Evolutionary conservation across 108 stramenopile genomes (phyloP), one percentile per base, ranked within the genome.

Genomic region (Craspedostauros australis): DNA sequence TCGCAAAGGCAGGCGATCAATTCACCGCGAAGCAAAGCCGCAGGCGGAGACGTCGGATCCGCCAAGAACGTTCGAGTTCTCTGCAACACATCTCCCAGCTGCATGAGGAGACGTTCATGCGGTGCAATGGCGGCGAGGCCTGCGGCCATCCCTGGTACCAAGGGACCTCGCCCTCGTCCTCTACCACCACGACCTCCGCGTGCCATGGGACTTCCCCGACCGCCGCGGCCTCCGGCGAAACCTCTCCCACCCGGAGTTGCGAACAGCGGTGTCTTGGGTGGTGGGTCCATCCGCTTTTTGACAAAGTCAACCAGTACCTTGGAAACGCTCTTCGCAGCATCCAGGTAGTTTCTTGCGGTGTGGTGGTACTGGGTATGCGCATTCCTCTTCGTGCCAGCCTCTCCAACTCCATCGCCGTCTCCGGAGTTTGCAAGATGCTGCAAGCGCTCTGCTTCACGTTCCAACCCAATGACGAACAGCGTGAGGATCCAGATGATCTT

Each of bases 71-170:
- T 79, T 41, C 77, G 60, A 25, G 85, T 82, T 25, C 89, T 67
- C 26, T 91, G 85, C 16, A 91, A 68, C 9, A 86, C 81, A 50
- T 91, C 89, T 11, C 89, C 89, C 32, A 87, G 87, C 44, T 73
- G 72, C 31, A 82, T 39, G 0, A 84, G 68, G 0, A 79, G 68
- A 29, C 77, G 64, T 11, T 80, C 74, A 14, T 32, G 37, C 16
- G 7, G 11, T 18, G 14, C n/a, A 40, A 28, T 37, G n/a, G 12
- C 29, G 8, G 33, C 49, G 19, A 29, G 7, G 9, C n/a, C 48
- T 2, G 48, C 16, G 21, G 30, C 22, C 3, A 42, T n/a, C 1
- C 22, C 50, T 31, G 49, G 15, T 27, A 42, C 39, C 54, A 47
- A 7, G 9, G 32, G 33, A 7, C 19, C 7, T 3, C 54, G 12